phyloP scores from a whole-genome alignment of 495 filamentous ascomycete genomes.

The Hamigera avellanea region DNA sequence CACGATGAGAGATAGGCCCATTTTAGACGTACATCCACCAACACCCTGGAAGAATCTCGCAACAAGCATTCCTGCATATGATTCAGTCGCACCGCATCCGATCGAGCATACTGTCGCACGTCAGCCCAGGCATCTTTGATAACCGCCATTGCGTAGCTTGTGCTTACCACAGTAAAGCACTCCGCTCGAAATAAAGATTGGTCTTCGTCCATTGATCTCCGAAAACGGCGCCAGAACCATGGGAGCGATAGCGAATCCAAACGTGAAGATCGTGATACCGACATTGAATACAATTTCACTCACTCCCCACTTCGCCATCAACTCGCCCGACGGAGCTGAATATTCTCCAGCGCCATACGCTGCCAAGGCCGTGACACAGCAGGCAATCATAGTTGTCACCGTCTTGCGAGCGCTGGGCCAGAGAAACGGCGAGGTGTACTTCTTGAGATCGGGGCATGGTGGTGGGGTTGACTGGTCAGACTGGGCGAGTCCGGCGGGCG shows the following conservation, averaged over 20 bases:
- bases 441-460: constrained; percentile 49
- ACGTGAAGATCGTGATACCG: constrained; percentile 76
- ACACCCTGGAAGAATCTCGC: constrained; percentile 69
- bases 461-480: constrained; percentile 32
- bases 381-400: constrained; percentile 63
- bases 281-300: constrained; percentile 52
- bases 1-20: neutral
- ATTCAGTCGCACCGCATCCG: constrained; percentile 63
- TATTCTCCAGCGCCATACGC: constrained; percentile 79
- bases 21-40: constrained; percentile 40
- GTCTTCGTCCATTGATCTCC: constrained; percentile 74
- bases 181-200: constrained; percentile 68
- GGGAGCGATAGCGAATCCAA: constrained; percentile 74
- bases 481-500: constrained; percentile 34
- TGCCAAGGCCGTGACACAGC: constrained; percentile 61
- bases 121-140: neutral
- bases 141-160: neutral
- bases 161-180: constrained; percentile 46
- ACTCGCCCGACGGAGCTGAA: constrained; percentile 50
- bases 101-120: constrained; percentile 47
- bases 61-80: constrained; percentile 61
- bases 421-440: constrained; percentile 58
- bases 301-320: constrained; percentile 51
- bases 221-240: constrained; percentile 88
- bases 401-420: constrained; percentile 63